phyloP scores from a whole-genome alignment of 805 yeast species.

The Ogataea glucozyma region DNA sequence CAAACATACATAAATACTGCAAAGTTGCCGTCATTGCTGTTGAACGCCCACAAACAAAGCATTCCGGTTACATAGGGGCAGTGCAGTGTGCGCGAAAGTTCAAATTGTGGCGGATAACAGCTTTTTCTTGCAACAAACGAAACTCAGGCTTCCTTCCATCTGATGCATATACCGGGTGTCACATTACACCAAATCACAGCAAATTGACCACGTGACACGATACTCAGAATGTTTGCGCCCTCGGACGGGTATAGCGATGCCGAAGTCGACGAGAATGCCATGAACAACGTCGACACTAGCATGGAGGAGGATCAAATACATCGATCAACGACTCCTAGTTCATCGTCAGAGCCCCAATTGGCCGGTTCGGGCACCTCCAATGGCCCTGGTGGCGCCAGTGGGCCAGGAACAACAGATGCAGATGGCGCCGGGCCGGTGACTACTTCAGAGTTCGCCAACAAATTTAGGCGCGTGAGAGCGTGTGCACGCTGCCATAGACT shows the following conservation, averaged over 20 bases:
- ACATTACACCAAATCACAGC: slow-evolving; percentile 1
- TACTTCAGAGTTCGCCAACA: slow-evolving; percentile 39
- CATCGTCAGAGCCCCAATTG: slow-evolving; percentile 3
- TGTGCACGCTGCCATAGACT: slow-evolving; percentile 58
- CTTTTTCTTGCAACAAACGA: too few species aligned
- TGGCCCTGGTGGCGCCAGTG: not conserved
- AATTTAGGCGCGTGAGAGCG: slow-evolving; percentile 50
- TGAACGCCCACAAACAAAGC: too few species aligned
- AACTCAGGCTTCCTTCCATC: too few species aligned
- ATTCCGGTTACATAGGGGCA: too few species aligned
- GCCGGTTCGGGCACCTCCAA: not conserved
- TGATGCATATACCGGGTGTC: too few species aligned
- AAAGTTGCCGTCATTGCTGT: not conserved
- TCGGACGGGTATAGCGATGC: slow-evolving; percentile 4
- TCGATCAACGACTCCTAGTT: slow-evolving; percentile 7
- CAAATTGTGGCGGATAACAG: too few species aligned
- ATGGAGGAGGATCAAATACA: not conserved
- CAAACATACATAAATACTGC: too few species aligned
- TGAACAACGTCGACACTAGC: not conserved
- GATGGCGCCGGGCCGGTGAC: slow-evolving; percentile 6
- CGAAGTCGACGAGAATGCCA: not conserved
- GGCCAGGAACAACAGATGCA: not conserved
- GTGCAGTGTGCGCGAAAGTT: too few species aligned
- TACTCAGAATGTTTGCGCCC: not conserved
- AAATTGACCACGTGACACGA: not conserved